These are phyloP conservation scores for Gossypium lobatum DNA, from an alignment of 441 rosid genomes.

Conservation along the genomic window DNA sequence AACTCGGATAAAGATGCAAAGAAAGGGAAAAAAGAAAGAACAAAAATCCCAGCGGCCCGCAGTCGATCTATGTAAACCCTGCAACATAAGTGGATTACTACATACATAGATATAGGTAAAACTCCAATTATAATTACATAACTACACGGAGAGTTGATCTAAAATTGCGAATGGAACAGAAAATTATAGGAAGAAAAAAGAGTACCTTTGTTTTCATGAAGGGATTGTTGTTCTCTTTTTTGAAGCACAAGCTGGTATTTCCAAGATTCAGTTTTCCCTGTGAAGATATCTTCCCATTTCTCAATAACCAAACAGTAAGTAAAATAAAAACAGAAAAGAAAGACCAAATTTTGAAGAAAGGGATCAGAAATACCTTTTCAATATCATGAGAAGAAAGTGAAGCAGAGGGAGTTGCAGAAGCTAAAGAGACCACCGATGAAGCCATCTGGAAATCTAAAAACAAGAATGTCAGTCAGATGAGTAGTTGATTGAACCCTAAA, in stretches of 20 bases:
- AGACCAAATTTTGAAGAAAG: background rate
- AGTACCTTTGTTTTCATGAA: conserved; percentile 47
- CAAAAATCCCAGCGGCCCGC: background rate
- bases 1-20: background rate
- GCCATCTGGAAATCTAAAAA: conserved; percentile 40
- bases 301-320: conserved; percentile 9
- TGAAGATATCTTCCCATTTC: conserved; percentile 9
- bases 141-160: background rate
- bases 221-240: conserved; percentile 28
- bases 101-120: background rate
- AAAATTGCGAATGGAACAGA: background rate
- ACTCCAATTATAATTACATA: background rate
- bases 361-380: conserved; percentile 41
- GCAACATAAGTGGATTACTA: background rate
- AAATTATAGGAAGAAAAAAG: background rate
- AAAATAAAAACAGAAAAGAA: background rate
- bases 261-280: conserved; percentile 63
- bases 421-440: conserved; percentile 55
- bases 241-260: conserved; percentile 26
- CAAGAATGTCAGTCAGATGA: background rate
- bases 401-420: conserved; percentile 42
- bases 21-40: background rate
- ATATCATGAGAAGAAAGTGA: conserved; percentile 36
- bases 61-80: conserved; percentile 4
- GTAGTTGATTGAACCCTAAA: background rate